A percentile compares a stretch with the other conserved stretches of the same genome.
Evolutionary conservation across 2,329 filamentous ascomycete species (phyloP).

Genomic region (Diaporthe longicolla): DNA sequence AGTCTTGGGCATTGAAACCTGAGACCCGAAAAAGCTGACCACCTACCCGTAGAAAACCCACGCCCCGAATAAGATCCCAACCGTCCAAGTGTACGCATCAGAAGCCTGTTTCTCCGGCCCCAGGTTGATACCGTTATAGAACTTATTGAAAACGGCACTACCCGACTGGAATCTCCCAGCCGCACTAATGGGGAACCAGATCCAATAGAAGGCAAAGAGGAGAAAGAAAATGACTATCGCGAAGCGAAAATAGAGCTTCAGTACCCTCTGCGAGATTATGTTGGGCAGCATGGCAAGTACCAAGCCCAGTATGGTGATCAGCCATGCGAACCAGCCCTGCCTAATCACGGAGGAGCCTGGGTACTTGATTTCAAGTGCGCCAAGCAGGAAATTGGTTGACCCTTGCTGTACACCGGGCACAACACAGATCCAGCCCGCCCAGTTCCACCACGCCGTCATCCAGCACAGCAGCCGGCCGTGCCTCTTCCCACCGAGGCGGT

Average conservation of each 20-base stretch:
- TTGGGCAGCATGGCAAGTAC: slow-evolving; percentile 55
- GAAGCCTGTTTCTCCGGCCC: slow-evolving; percentile 52
- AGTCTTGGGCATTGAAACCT: neutral
- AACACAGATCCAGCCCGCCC: slow-evolving; percentile 53
- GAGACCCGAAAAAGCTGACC: neutral
- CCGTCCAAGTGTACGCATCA: slow-evolving; percentile 55
- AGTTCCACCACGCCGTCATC: slow-evolving; percentile 60
- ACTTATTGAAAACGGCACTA: slow-evolving; percentile 51
- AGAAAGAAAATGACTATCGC: slow-evolving; percentile 54
- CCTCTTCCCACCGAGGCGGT: slow-evolving; percentile 52
- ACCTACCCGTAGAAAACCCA: slow-evolving; percentile 53
- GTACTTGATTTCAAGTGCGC: slow-evolving; percentile 55
- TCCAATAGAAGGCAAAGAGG: slow-evolving; percentile 54
- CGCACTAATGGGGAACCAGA: slow-evolving; percentile 56
- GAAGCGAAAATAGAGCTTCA: slow-evolving; percentile 55
- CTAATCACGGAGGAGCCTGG: slow-evolving; percentile 50
- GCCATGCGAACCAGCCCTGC: slow-evolving; percentile 56
- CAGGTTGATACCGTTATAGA: slow-evolving; percentile 57
- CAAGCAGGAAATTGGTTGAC: slow-evolving; percentile 56
- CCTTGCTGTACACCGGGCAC: slow-evolving; percentile 57
- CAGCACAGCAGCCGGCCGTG: slow-evolving; percentile 56
- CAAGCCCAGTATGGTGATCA: slow-evolving; percentile 54
- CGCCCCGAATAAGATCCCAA: slow-evolving; percentile 53
- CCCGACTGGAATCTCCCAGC: slow-evolving; percentile 52
- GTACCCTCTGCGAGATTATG: slow-evolving; percentile 51